Base-by-base conservation (phyloP, 768 basidiomycete species). In the Tubosaeta sp. region DNA sequence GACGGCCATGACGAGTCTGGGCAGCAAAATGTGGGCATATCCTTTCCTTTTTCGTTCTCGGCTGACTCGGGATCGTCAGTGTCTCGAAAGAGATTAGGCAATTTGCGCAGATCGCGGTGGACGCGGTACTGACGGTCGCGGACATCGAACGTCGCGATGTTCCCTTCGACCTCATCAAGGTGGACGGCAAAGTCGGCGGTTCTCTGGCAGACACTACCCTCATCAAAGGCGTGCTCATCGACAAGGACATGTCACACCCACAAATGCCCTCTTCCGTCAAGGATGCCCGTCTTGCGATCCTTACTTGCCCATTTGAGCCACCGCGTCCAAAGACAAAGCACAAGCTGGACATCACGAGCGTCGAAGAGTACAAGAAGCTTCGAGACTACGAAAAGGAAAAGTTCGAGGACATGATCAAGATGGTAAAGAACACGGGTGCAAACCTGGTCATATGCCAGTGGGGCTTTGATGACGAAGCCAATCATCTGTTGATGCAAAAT, bases 391-490 rank as follows among this genome's bases (percentile, higher is more conserved):
- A 99, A 75, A 89, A 89, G 74, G 85, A 90, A 67, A 99, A 97
- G 74, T 99, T 99, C 63, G 77, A 81, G 57, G 88, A 93, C 65
- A 99, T 99, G 97, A 97, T 99, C 71, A 87, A 88, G 71, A 76
- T 83, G 68, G 95, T 98, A 52, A 95, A 97, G 70, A 87, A 95
- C 62, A 89, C 95, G 14, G 97, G 97, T 34, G 95, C 97, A 13
- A 99, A 99, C 71, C 73, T 99, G 54, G 97, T 99, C 59, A 97
- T 99, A 62, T 99, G 97, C 72, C 97, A 99, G 67, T 99, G 97
- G 97, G 97, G 97, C 54, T 99, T 99, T 66, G 97, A 99, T 66
- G 97, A 99, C 65, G 97, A 99, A 73, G 97, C 97, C 41, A 99
- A 99, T 67, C 97, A 98, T 68, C 59, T 98, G 62, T 72, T 99